Evolutionary conservation across 2,329 filamentous ascomycete genomes (phyloP), one percentile per base, ranked within the genome.

Genomic region (Nannizzia gypsea): DNA sequence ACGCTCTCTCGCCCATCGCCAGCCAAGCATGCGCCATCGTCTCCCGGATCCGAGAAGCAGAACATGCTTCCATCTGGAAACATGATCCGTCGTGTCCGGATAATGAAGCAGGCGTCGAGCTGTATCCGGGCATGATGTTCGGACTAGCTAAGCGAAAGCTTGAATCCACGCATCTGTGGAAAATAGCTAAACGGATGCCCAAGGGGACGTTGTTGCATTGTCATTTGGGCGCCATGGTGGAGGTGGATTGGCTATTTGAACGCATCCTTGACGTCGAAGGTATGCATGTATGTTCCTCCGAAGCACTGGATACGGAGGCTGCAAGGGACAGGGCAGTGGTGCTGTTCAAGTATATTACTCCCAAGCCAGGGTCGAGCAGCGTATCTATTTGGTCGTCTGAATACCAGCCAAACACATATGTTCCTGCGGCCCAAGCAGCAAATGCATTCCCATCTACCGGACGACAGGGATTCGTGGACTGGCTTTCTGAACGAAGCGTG

Each of bases 51-150:
- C 85, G 90, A 48, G 81, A 83, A 57, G 82, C 89, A 67, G 92
- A 97, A 75, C 83, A 85, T 67, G 77, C 80, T 58, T 85, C 83
- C 2, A 77, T 92, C 62, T 96, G 90, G 91, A 90, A 85, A 8
- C 42, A 46, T 46, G 42, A 46, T 5, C 42, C 42, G 3, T 46
- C 42, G 17, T 78, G 82, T 34, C 81, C 83, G 52, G 82, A 87
- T 56, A 87, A 92, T 67, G 84, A 86, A 3, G 75, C 83, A 60
- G 76, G 76, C 26, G 78, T 83, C 66, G 83, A 84, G 65, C 77
- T 92, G 57, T 89, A 88, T 69, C 90, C 90, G 0, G 91, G 91
- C 9, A 95, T 96, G 87, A 93, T 95, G 88, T 96, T 96, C 74
- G 85, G 83, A 38, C 80, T 92, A 38, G 90, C 90, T 66, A 92